Conservation (phyloP, 805 yeast species). For the Ogataea siamensis region DNA sequence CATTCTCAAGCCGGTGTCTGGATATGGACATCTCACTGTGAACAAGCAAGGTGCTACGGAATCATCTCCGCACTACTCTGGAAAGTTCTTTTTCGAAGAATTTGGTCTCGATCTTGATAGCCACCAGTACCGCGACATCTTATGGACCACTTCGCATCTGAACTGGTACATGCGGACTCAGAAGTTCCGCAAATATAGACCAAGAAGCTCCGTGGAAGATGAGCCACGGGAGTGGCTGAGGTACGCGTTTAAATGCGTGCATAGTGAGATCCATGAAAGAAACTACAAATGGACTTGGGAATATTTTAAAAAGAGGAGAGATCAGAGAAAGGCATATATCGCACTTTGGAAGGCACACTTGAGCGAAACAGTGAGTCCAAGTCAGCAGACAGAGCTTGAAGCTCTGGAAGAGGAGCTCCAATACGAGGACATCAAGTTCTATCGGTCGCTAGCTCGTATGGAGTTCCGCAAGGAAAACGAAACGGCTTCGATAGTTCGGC, state of each 20-base stretch:
- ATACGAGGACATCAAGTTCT: constrained; percentile 81
- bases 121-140: constrained; percentile 75
- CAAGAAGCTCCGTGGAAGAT: constrained; percentile 50
- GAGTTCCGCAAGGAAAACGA: constrained; percentile 56
- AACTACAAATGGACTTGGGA: constrained; percentile 90
- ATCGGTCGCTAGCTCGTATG: constrained; percentile 73
- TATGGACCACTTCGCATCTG: constrained; percentile 78
- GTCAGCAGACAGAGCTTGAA: constrained; percentile 40
- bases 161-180: constrained; percentile 76
- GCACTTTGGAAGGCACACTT: constrained; percentile 62
- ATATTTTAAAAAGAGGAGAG: constrained; percentile 64
- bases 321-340: constrained; percentile 67
- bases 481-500: constrained; percentile 16
- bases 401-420: constrained; percentile 57
- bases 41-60: constrained; percentile 78
- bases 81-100: constrained; percentile 81
- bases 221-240: constrained; percentile 79
- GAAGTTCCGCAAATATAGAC: constrained; percentile 70
- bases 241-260: constrained; percentile 75
- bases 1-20: constrained; percentile 83
- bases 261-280: constrained; percentile 76
- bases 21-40: constrained; percentile 76
- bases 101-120: constrained; percentile 85
- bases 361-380: constrained; percentile 32
- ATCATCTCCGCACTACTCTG: constrained; percentile 61